These are phyloP conservation scores for Gossypium aridum DNA, from an alignment of 441 rosid species.

Conservation along the genomic window DNA sequence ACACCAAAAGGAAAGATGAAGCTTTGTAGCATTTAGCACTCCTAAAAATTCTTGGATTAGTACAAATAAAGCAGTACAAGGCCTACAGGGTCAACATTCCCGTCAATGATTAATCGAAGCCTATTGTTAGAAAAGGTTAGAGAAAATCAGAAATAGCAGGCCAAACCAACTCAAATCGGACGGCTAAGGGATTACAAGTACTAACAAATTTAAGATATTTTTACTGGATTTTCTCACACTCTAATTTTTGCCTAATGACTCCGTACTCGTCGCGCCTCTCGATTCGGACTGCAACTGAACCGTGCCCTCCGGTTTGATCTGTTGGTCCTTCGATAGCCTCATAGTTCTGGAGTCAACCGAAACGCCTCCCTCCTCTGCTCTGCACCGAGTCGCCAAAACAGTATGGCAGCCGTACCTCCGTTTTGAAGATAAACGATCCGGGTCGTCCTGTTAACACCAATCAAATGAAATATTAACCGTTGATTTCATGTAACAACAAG, in stretches of 20 bases:
- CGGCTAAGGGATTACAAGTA: constrained; percentile 17
- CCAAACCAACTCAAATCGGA: constrained; percentile 16
- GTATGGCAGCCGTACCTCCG: constrained; percentile 4
- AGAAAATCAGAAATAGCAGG: constrained; percentile 3
- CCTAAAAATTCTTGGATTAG: neutral
- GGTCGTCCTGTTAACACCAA: constrained; percentile 19
- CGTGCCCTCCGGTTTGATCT: constrained; percentile 2
- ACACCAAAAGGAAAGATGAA: neutral
- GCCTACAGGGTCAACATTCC: neutral
- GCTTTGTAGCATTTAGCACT: neutral
- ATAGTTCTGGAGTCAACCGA: constrained; percentile 5
- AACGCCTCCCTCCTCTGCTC: constrained; percentile 14
- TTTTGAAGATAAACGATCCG: constrained; percentile 6
- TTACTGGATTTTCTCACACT: neutral
- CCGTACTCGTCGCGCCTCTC: neutral
- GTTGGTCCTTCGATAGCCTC: constrained; percentile 17
- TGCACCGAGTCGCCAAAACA: constrained; percentile 2
- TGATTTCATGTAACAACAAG: neutral
- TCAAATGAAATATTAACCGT: neutral
- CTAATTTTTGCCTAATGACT: neutral
- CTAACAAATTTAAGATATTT: neutral
- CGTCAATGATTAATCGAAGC: neutral
- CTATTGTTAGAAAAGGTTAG: constrained; percentile 11
- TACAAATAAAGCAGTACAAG: neutral
- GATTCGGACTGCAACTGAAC: neutral